Evolutionary conservation across 73 alveolate species (phyloP).

Genomic region (Effrenium voratum): DNA sequence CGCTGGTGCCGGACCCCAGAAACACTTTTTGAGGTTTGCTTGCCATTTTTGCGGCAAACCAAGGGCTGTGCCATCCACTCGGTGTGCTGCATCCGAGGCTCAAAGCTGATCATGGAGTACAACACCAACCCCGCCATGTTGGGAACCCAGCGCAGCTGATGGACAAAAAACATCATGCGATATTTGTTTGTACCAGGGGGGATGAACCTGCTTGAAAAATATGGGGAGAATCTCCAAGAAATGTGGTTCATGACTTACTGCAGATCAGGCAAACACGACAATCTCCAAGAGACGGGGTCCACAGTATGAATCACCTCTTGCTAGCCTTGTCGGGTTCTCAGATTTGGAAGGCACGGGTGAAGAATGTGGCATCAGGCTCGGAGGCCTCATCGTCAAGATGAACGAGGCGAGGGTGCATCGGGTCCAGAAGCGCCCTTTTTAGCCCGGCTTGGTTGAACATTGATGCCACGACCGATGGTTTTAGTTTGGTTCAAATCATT

Average conservation of each 20-base stretch:
- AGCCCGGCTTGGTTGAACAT: not conserved
- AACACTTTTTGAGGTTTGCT: too few species aligned
- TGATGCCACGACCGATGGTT: not conserved
- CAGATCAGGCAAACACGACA: too few species aligned
- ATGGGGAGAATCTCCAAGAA: too few species aligned
- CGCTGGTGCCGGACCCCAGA: too few species aligned
- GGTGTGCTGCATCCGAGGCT: slow-evolving; percentile 22
- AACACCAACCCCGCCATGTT: slow-evolving; percentile 77
- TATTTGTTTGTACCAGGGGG: too few species aligned
- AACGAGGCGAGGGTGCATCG: not conserved
- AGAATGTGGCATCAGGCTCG: slow-evolving; percentile 5
- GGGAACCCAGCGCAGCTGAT: slow-evolving; percentile 5
- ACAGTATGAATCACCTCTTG: too few species aligned
- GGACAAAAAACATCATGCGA: too few species aligned
- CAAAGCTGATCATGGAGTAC: slow-evolving; percentile 71
- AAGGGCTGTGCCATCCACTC: not conserved
- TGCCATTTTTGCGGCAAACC: too few species aligned
- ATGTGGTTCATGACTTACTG: too few species aligned
- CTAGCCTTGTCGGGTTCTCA: slow-evolving; percentile 23
- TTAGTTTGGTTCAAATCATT: not conserved
- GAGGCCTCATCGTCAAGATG: slow-evolving; percentile 70
- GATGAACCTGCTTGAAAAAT: too few species aligned
- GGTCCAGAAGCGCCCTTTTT: not conserved
- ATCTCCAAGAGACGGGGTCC: too few species aligned
- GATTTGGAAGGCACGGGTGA: not conserved